phyloP scores from a whole-genome alignment of 1,284 basidiomycete genomes.

The Athelia sp. region DNA sequence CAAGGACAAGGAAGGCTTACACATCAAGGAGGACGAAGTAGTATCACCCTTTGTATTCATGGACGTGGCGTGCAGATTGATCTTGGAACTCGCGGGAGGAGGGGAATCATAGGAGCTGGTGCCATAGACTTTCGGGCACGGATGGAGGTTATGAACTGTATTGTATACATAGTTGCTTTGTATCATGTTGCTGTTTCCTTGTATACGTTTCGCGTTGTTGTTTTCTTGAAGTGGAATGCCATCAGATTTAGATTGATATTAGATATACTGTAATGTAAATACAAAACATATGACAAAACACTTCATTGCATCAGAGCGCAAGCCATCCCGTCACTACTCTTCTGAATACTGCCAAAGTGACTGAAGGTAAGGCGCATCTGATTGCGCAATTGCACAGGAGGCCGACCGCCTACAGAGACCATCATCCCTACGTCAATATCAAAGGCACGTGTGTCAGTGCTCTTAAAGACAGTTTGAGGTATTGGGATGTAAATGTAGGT shows the following conservation, averaged over 20 bases:
- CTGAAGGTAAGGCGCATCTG: background rate
- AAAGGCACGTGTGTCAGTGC: background rate
- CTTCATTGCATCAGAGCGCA: background rate
- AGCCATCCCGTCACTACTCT: background rate
- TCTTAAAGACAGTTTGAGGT: background rate
- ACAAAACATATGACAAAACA: background rate
- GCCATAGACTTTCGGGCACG: background rate
- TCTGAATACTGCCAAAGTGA: background rate
- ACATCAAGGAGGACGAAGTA: constrained; percentile 65
- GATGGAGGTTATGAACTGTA: background rate
- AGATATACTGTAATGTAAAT: too few relatives aligned
- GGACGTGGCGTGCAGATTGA: constrained; percentile 87
- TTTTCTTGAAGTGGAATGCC: background rate
- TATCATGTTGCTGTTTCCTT: background rate
- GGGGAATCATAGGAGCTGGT: constrained; percentile 22
- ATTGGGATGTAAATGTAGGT: background rate
- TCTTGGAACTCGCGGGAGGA: constrained; percentile 76
- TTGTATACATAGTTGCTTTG: constrained; percentile 1
- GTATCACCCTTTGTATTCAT: constrained; percentile 95
- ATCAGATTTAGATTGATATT: too few relatives aligned
- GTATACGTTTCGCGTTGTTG: background rate
- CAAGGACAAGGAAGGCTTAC: constrained; percentile 35
- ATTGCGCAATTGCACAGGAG: background rate
- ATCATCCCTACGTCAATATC: background rate
- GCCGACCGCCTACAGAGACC: background rate